These are phyloP conservation scores for Athelia sp. DNA, from an alignment of 1,284 basidiomycete species.

Conservation along the genomic window DNA sequence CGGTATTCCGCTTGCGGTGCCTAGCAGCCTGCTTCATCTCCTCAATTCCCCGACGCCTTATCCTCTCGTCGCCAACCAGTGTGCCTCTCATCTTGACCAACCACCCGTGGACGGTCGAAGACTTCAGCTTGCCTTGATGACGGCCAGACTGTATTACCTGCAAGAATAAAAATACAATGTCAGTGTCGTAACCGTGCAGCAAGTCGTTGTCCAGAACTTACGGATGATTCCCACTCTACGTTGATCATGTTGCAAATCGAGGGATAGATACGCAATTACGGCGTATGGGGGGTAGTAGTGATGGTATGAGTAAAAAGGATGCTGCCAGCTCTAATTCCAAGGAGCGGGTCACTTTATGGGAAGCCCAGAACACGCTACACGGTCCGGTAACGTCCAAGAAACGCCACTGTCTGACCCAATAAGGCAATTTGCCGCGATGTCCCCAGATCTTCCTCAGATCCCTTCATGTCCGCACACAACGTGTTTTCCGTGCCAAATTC, in stretches of 20 bases:
- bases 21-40: conserved; percentile 30
- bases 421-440: no score
- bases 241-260: conserved; percentile 20
- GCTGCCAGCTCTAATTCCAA: no score
- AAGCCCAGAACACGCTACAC: no score
- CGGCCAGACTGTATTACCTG: background rate
- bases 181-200: background rate
- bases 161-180: conserved; percentile 13
- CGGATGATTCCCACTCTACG: conserved; percentile 39
- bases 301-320: no score
- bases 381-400: no score
- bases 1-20: background rate
- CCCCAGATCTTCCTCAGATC: no score
- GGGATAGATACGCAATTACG: conserved; percentile 1
- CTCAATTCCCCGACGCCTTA: conserved; percentile 42
- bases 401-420: no score
- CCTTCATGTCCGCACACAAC: no score
- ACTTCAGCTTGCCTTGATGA: conserved; percentile 10
- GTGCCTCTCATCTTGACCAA: conserved; percentile 76
- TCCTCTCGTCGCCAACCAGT: conserved; percentile 56
- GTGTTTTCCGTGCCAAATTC: no score
- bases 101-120: conserved; percentile 72
- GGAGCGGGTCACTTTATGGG: no score
- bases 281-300: background rate
- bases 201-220: conserved; percentile 10